Conservation (phyloP, 495 filamentous ascomycete species). For the Aspergillus conjunctus region DNA sequence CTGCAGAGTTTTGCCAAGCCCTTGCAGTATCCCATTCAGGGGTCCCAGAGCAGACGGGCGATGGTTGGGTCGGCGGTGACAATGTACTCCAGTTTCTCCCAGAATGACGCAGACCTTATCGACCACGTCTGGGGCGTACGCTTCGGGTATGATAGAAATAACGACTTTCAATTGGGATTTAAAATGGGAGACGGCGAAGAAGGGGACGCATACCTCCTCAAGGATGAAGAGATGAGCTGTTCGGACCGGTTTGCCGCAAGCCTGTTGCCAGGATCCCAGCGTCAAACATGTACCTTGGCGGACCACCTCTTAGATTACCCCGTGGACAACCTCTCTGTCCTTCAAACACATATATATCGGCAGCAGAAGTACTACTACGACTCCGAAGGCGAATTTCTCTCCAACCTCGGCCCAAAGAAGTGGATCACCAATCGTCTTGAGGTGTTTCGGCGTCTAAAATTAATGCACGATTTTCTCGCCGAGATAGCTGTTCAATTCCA, state of each 20-base stretch:
- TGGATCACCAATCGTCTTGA: slow-evolving; percentile 12
- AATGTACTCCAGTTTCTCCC: slow-evolving; percentile 17
- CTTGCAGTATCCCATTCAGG: slow-evolving; percentile 9
- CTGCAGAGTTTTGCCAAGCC: slow-evolving; percentile 14
- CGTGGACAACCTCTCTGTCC: slow-evolving; percentile 10
- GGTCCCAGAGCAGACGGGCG: slow-evolving; percentile 5
- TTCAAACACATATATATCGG: slow-evolving; percentile 10
- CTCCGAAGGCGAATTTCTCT: slow-evolving; percentile 3
- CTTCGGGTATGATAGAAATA: slow-evolving; percentile 5
- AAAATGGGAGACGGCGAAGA: neutral
- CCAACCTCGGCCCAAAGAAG: neutral
- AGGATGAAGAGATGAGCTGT: slow-evolving; percentile 19
- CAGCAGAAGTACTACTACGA: slow-evolving; percentile 12
- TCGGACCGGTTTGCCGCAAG: slow-evolving; percentile 10
- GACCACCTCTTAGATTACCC: slow-evolving; percentile 14
- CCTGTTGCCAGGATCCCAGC: neutral
- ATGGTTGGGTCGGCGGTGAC: slow-evolving; percentile 15
- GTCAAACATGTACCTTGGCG: neutral
- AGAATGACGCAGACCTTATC: slow-evolving; percentile 16
- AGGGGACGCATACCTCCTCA: slow-evolving; percentile 12
- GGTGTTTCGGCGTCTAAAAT: slow-evolving; percentile 6
- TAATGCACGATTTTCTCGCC: slow-evolving; percentile 11
- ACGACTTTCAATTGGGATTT: slow-evolving; percentile 1
- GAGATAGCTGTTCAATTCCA: slow-evolving; percentile 11
- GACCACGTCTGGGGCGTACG: slow-evolving; percentile 14